phyloP scores from a whole-genome alignment of 176 grass and related monocot species.

The Juncus inflexus region DNA sequence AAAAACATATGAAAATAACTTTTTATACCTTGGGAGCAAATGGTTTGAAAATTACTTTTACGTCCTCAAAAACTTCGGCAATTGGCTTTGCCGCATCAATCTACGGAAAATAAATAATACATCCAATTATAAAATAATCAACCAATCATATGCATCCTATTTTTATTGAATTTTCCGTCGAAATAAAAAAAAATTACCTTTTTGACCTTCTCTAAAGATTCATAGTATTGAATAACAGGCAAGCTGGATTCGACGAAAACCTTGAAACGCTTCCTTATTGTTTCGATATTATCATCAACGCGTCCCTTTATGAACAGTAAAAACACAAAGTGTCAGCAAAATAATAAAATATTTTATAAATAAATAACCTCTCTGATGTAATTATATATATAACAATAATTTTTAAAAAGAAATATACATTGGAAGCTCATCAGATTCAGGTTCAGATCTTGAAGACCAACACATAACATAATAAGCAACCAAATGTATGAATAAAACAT shows the following conservation, averaged over 20 bases:
- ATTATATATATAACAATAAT: too few species aligned
- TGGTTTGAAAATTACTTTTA: conserved; percentile 65
- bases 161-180: background rate
- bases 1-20: too few species aligned
- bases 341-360: background rate
- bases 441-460: too few species aligned
- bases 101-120: conserved; percentile 24
- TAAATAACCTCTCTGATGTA: too few species aligned
- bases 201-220: conserved; percentile 54
- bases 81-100: conserved; percentile 79
- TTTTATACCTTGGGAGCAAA: conserved; percentile 8
- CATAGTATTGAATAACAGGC: conserved; percentile 87
- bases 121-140: too few species aligned
- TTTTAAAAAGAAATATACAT: too few species aligned
- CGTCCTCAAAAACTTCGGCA: conserved; percentile 75
- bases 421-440: too few species aligned
- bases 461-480: too few species aligned
- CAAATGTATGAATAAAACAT: too few species aligned
- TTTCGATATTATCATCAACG: conserved; percentile 98
- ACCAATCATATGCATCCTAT: background rate
- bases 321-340: background rate
- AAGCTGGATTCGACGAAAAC: conserved; percentile 90
- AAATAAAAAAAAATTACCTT: conserved; percentile 42
- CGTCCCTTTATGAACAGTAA: conserved; percentile 56
- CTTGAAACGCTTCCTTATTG: conserved; percentile 86